Conservation (phyloP, 2,329 filamentous ascomycete species). For the Celoporthe dispersa region DNA sequence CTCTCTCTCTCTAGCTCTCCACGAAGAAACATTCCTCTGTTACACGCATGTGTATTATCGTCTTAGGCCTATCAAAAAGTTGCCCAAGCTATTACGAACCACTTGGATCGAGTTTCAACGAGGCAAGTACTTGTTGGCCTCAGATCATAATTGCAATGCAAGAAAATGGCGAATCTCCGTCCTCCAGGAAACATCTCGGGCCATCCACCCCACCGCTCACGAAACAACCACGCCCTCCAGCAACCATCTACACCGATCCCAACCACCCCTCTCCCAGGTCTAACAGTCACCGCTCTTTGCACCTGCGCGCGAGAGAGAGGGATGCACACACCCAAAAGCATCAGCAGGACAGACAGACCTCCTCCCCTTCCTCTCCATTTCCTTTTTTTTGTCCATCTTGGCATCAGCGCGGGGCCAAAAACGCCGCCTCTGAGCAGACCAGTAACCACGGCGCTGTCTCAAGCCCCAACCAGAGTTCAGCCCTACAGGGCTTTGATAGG, state of each 20-base stretch:
- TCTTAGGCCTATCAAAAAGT: not conserved
- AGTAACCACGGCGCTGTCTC: not conserved
- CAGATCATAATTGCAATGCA: no score
- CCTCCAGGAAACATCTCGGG: no score
- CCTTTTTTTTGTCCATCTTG: not conserved
- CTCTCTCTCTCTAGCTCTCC: not conserved
- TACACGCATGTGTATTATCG: not conserved
- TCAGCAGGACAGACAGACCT: not conserved
- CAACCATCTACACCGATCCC: not conserved
- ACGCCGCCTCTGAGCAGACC: no score
- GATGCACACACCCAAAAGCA: not conserved
- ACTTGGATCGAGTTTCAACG: no score
- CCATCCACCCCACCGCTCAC: no score
- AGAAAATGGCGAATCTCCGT: no score
- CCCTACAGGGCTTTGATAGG: slow-evolving; percentile 17
- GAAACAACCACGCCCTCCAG: not conserved
- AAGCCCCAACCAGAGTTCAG: slow-evolving; percentile 4
- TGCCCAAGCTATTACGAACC: not conserved
- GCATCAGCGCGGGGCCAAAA: not conserved
- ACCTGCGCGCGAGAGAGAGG: not conserved
- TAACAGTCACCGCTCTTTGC: not conserved
- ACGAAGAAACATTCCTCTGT: not conserved
- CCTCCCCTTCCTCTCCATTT: no score
- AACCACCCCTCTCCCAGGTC: no score
- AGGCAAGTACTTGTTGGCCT: no score